Percentiles rank a stretch among this genome's conserved stretches.
phyloP scores from a whole-genome alignment of 257 asterid genomes.

The Marsdenia floribunda region DNA sequence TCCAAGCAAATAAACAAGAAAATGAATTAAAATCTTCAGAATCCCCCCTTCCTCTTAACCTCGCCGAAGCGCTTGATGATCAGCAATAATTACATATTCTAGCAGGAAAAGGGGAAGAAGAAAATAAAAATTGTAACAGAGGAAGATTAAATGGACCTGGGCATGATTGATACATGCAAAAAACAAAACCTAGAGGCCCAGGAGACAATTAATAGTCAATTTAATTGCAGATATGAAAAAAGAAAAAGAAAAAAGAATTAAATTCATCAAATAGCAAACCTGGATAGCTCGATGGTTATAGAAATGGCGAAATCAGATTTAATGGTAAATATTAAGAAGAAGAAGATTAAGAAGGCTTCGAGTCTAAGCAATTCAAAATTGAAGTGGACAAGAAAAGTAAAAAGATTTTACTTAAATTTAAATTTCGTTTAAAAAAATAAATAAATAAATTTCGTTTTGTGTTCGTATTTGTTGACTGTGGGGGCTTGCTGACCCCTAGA shows the following conservation, averaged over 20 bases:
- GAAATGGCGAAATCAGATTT: constrained; percentile 20
- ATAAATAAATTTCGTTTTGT: neutral
- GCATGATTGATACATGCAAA: constrained; percentile 34
- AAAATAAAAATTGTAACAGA: neutral
- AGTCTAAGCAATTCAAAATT: constrained; percentile 32
- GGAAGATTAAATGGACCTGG: constrained; percentile 35
- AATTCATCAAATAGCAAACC: constrained; percentile 31
- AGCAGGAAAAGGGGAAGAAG: neutral
- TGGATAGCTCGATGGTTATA: constrained; percentile 36
- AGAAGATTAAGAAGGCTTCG: constrained; percentile 30
- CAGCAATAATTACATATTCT: neutral
- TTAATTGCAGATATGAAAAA: constrained; percentile 4
- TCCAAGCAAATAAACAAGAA: constrained; percentile 1
- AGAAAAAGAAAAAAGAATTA: neutral
- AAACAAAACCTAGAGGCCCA: constrained; percentile 39
- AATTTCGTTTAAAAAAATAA: neutral
- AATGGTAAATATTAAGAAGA: neutral
- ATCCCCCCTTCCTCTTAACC: neutral
- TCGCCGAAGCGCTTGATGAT: neutral
- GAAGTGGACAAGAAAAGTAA: constrained; percentile 26
- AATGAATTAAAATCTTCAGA: neutral
- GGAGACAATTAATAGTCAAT: constrained; percentile 14
- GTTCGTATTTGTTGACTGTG: neutral
- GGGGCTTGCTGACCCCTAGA: neutral
- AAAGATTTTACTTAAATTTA: no score